Base-by-base conservation (phyloP, 495 filamentous ascomycete genomes). In the Copromyces sp. region DNA sequence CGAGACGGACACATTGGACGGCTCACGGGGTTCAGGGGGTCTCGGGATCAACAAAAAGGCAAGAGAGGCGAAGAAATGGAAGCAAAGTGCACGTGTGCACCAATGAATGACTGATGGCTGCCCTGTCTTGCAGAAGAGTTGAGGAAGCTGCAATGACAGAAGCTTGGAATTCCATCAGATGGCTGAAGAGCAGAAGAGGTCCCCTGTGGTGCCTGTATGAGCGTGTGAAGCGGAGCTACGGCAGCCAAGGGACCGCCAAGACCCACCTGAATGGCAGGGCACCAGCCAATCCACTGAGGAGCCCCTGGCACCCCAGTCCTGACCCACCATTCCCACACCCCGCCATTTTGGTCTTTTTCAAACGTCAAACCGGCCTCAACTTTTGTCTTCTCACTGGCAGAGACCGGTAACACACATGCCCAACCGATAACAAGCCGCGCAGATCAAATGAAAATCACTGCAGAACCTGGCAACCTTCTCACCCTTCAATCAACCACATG, bases 361-460 rank as follows among this genome's bases (percentile, higher is more conserved):
- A 61, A 35, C 2, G 8, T 35, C 53, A 35, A 61, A 61, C 29
- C 29, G 53, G 24, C 29, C 29, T 32, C 29, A 35, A 61, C 14
- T 61, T 32, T 20, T 61, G 5, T 53, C 24, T 59, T 59, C 20
- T 32, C 53, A 61, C 53, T 61, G 53, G 53, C 53, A 61, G 53
- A 61, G 29, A 61, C 14, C 53, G 24, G 53, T 53, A 29, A 29
- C 45, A 53, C 45, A 53, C 45, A 53, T 53, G 17, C 44, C 44
- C 44, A 47, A 20, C 44, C 44, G 44, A 59, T 59, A 14, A 61
- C 24, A 61, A 35, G 29, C 53, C 14, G 53, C 14, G 72, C 35
- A 68, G 39, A 74, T 72, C 35, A 68, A 65, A 32, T 45, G 73
- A 71, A 72, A 32, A 74, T 74, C 73, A 68, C 59, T 72, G 71